Evolutionary conservation across 768 basidiomycete species (phyloP).

Genomic region (Exsudoporus frostii): DNA sequence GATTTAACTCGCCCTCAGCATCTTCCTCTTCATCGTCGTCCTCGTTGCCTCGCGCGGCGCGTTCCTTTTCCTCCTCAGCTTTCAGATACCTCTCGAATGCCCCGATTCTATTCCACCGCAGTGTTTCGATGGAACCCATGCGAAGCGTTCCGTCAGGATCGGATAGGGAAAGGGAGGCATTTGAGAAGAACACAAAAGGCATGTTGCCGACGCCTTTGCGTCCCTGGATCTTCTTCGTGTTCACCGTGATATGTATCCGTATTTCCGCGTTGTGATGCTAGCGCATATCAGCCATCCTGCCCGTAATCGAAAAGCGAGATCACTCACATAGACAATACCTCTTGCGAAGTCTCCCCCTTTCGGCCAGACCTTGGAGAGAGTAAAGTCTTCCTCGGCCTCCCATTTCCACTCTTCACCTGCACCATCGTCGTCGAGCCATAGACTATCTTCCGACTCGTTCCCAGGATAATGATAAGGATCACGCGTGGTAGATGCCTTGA

Average conservation of each 20-base stretch:
- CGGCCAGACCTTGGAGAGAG: conserved; percentile 57
- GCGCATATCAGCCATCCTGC: not conserved
- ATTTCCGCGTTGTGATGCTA: conserved; percentile 54
- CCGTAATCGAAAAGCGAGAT: not conserved
- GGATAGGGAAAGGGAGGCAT: conserved; percentile 35
- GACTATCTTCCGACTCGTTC: conserved; percentile 37
- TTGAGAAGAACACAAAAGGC: conserved; percentile 58
- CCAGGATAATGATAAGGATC: conserved; percentile 47
- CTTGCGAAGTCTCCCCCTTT: conserved; percentile 37
- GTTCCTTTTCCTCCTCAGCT: conserved; percentile 28
- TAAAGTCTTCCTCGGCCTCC: conserved; percentile 68
- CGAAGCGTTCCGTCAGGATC: conserved; percentile 22
- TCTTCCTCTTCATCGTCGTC: conserved; percentile 23
- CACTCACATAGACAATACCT: conserved; percentile 63
- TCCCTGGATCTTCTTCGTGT: conserved; percentile 46
- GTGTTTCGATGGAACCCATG: conserved; percentile 22
- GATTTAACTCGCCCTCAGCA: conserved; percentile 26
- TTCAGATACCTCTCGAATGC: conserved; percentile 28
- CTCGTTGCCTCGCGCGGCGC: conserved; percentile 11
- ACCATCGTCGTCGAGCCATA: conserved; percentile 29
- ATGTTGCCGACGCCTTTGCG: conserved; percentile 59
- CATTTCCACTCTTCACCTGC: conserved; percentile 56
- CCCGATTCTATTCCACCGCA: conserved; percentile 30
- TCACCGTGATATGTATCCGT: conserved; percentile 62
- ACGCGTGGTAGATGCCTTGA: conserved; percentile 49